Conservation (phyloP, 1,284 basidiomycete species). For the Lignosus rhinocerotis region DNA sequence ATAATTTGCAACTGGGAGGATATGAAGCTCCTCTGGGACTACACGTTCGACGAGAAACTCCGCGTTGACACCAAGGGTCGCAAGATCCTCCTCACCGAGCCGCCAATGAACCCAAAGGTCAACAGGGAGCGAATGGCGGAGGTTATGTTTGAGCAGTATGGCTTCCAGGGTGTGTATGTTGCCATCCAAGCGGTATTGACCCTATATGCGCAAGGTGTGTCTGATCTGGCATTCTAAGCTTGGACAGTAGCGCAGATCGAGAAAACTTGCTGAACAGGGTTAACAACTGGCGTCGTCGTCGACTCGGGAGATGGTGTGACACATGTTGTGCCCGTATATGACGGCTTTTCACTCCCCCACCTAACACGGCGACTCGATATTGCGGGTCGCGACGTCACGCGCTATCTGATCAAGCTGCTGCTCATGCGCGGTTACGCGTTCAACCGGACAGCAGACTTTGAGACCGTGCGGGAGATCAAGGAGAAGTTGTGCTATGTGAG, state of each 20-base stretch:
- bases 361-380: conserved; percentile 94
- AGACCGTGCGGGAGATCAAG: conserved; percentile 98
- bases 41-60: conserved; percentile 97
- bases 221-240: not conserved
- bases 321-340: conserved; percentile 98
- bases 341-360: conserved; percentile 95
- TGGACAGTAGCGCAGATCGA: not conserved
- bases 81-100: conserved; percentile 96
- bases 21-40: conserved; percentile 98
- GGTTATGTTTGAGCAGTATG: conserved; percentile 99
- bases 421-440: conserved; percentile 99
- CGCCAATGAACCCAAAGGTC: conserved; percentile 98
- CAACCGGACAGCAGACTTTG: conserved; percentile 99
- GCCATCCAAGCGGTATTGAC: conserved; percentile 99
- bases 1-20: conserved; percentile 99
- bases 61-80: conserved; percentile 84
- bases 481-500: conserved; percentile 98
- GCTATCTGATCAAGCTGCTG: conserved; percentile 97
- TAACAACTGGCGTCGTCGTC: conserved; percentile 97
- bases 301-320: conserved; percentile 99
- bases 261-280: conserved; percentile 53
- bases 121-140: conserved; percentile 95
- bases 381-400: conserved; percentile 96
- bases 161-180: conserved; percentile 94
- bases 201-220: conserved; percentile 93